These are phyloP conservation scores for Suillus clintonianus DNA, from an alignment of 768 basidiomycete species.

Conservation along the genomic window DNA sequence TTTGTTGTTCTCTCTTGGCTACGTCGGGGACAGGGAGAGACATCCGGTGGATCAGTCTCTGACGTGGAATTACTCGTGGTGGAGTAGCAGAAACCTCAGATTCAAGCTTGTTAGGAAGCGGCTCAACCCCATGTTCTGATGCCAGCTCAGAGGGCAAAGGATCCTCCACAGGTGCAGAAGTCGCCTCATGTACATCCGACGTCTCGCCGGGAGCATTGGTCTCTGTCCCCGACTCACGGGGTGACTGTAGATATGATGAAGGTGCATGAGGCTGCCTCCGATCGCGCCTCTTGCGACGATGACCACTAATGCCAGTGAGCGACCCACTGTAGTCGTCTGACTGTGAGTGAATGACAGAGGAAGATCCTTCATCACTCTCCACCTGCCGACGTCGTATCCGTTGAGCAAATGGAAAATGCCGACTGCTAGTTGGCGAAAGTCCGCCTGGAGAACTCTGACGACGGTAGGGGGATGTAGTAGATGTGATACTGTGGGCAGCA, in stretches of 20 bases:
- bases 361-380: slow-evolving; percentile 50
- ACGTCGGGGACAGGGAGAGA: slow-evolving; percentile 33
- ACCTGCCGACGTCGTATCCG: slow-evolving; percentile 35
- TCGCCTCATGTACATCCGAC: slow-evolving; percentile 5
- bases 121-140: slow-evolving; percentile 9
- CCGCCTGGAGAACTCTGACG: slow-evolving; percentile 29
- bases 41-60: slow-evolving; percentile 22
- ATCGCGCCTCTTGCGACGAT: slow-evolving; percentile 8
- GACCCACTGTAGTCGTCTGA: slow-evolving; percentile 42
- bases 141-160: slow-evolving; percentile 1
- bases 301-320: slow-evolving; percentile 12
- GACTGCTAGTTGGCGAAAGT: slow-evolving; percentile 47
- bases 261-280: slow-evolving; percentile 27
- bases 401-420: slow-evolving; percentile 38
- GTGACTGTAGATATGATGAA: slow-evolving; percentile 21
- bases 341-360: slow-evolving; percentile 46
- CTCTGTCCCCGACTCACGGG: slow-evolving; percentile 16
- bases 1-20: not conserved
- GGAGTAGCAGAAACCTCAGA: not conserved
- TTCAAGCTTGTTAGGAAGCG: slow-evolving; percentile 2
- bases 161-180: slow-evolving; percentile 9
- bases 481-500: slow-evolving; percentile 34
- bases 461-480: slow-evolving; percentile 35
- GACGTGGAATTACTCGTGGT: not conserved
- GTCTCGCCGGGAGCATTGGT: slow-evolving; percentile 8